These are phyloP conservation scores for Purpureocillium takamizusanense DNA, from an alignment of 2,329 filamentous ascomycete species.

Conservation along the genomic window DNA sequence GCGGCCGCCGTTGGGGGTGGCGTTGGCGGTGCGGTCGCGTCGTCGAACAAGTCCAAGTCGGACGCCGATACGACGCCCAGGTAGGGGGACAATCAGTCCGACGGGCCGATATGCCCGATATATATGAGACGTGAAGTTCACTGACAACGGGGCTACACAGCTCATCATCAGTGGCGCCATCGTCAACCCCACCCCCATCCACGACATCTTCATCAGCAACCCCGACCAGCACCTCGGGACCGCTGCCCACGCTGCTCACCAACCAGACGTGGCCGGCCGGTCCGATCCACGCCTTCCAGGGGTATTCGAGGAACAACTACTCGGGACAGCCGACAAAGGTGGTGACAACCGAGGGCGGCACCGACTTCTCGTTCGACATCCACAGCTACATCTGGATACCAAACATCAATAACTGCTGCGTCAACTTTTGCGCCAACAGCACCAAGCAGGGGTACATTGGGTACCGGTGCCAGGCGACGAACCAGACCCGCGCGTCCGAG, in stretches of 20 bases:
- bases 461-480: not conserved
- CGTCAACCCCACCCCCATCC: no score
- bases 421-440: conserved; percentile 2
- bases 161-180: no score
- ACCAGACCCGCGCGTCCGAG: not conserved
- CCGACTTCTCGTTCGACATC: conserved; percentile 1
- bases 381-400: conserved; percentile 3
- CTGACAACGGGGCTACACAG: no score
- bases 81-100: no score
- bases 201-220: no score
- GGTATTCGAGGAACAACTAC: conserved; percentile 1
- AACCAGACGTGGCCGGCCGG: conserved; percentile 1
- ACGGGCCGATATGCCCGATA: no score
- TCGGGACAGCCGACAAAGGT: not conserved
- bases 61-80: no score
- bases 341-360: conserved; percentile 1
- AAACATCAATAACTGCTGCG: conserved; percentile 1
- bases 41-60: no score
- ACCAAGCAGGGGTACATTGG: not conserved
- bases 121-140: no score
- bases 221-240: no score
- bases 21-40: no score
- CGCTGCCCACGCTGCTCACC: not conserved
- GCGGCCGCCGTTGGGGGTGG: not conserved
- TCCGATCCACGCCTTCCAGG: conserved; percentile 1